Evolutionary conservation across 2,329 filamentous ascomycete species (phyloP).

Genomic region (Aureobasidium vineae): DNA sequence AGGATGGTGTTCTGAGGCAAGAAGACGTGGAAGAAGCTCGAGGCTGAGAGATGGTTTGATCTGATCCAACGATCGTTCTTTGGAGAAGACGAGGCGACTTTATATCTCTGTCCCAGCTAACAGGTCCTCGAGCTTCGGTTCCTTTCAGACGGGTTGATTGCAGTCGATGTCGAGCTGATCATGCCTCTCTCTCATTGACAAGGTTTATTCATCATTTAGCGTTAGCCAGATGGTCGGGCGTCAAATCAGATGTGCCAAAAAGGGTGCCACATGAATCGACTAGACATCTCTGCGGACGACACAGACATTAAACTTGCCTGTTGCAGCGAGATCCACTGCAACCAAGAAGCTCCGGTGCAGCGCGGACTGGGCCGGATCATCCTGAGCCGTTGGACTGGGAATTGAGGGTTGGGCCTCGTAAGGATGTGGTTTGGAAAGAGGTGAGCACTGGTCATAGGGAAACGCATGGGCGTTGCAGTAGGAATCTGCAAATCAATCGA

Average conservation of each 20-base stretch:
- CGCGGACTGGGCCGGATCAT: conserved; percentile 24
- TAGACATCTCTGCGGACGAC: conserved; percentile 14
- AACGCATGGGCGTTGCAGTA: conserved; percentile 24
- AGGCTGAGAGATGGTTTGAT: conserved; percentile 3
- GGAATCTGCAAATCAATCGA: conserved; percentile 20
- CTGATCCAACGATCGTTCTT: conserved; percentile 9
- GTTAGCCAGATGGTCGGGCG: conserved; percentile 24
- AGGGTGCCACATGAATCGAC: conserved; percentile 18
- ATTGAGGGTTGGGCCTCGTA: conserved; percentile 11
- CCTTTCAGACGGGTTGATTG: conserved; percentile 6
- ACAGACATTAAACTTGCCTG: conserved; percentile 21
- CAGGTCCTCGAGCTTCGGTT: conserved; percentile 6
- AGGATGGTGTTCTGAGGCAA: not conserved
- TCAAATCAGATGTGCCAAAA: conserved; percentile 18
- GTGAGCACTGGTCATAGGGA: not conserved
- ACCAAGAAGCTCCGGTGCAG: conserved; percentile 23
- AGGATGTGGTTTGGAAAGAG: conserved; percentile 5
- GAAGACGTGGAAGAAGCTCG: not conserved
- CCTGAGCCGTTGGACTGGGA: conserved; percentile 25
- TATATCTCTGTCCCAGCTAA: conserved; percentile 13
- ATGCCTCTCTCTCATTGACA: not conserved
- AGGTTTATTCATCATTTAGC: conserved; percentile 12
- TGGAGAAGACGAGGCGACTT: conserved; percentile 4
- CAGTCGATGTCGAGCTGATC: conserved; percentile 8
- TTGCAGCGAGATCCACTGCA: conserved; percentile 20